Base-by-base conservation (phyloP, 192 early-diverging fungal genomes). In the Chytriomyces confervae region DNA sequence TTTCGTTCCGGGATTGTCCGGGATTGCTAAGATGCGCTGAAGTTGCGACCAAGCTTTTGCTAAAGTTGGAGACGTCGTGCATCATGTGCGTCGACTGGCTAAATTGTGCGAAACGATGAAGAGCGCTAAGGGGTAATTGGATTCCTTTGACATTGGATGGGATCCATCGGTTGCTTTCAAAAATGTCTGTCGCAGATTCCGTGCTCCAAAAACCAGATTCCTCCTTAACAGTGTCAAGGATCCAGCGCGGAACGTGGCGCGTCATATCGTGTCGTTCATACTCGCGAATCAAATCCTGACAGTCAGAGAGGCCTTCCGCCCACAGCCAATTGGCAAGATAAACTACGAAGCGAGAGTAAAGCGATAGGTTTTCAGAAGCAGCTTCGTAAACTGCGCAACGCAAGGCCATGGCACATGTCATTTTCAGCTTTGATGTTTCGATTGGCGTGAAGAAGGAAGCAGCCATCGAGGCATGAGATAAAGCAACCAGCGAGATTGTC, bases 381-480 rank as follows among this genome's bases (percentile, higher is more conserved):
- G 50, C 5, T 16, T 75, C 20, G 63, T 43, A 27, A 11, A 50
- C 43, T 23, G 74, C 46, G 49, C 18, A 24, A 23, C 49, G 61
- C 24, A 76, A 62, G 2, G 63, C 63, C 63, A 76, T 43, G 50
- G 74, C 62, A 16, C n/a, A 47, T 13, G 74, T 27, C 24, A 76
- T 23, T 66, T 76, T 76, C 27, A 76, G 4, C 61, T 66, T 76
- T 6, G 62, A 9, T 6, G 61, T 23, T 48, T 76, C 74, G 24
- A 48, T n/a, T 11, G 62, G 50, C 7, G 62, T 44, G 27, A 76
- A 16, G 11, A 6, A 10, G 9, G 62, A 50, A 7, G 29, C 64
- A 3, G 74, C 64, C 74, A 76, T 76, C 9, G 74, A 64, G 7
- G 74, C 74, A 53, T 76, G 74, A 13, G 63, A 66, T 6, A 66